These are phyloP conservation scores for Hagleromyces aurorensis DNA, from an alignment of 805 yeast species.

Conservation along the genomic window DNA sequence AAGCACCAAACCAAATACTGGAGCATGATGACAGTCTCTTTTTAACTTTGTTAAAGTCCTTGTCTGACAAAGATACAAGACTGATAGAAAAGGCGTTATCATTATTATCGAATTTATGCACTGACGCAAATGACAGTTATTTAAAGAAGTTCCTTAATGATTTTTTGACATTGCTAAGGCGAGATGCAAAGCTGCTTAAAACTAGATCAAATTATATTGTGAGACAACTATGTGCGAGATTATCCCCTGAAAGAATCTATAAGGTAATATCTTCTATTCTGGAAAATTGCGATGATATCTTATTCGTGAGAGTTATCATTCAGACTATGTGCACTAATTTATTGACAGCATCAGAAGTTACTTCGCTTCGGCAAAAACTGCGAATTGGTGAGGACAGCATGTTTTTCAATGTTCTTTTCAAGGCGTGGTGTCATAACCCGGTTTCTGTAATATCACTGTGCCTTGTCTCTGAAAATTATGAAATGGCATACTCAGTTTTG, in stretches of 20 bases:
- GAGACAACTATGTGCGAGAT: conserved; percentile 70
- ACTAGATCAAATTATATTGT: conserved; percentile 76
- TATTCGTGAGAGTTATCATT: conserved; percentile 71
- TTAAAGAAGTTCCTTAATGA: conserved; percentile 70
- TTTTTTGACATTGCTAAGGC: conserved; percentile 59
- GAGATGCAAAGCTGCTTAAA: conserved; percentile 59
- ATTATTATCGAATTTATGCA: conserved; percentile 25
- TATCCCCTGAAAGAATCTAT: conserved; percentile 78
- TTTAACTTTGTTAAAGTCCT: conserved; percentile 67
- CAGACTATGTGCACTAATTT: conserved; percentile 83
- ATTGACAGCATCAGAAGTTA: conserved; percentile 76
- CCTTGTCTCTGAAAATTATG: conserved; percentile 78
- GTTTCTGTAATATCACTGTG: conserved; percentile 84
- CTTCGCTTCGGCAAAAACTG: conserved; percentile 59
- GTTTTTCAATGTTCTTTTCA: conserved; percentile 68
- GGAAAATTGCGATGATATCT: conserved; percentile 48
- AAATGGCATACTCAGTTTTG: conserved; percentile 75
- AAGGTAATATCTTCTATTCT: conserved; percentile 72
- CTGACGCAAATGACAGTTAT: conserved; percentile 52
- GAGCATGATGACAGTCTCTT: conserved; percentile 57
- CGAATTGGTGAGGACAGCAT: conserved; percentile 61
- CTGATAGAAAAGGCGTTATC: conserved; percentile 26
- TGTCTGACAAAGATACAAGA: conserved; percentile 41
- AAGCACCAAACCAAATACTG: conserved; percentile 51
- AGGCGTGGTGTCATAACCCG: conserved; percentile 87